phyloP scores from a whole-genome alignment of 2,329 filamentous ascomycete species.

The Lasiodiplodia citricola region DNA sequence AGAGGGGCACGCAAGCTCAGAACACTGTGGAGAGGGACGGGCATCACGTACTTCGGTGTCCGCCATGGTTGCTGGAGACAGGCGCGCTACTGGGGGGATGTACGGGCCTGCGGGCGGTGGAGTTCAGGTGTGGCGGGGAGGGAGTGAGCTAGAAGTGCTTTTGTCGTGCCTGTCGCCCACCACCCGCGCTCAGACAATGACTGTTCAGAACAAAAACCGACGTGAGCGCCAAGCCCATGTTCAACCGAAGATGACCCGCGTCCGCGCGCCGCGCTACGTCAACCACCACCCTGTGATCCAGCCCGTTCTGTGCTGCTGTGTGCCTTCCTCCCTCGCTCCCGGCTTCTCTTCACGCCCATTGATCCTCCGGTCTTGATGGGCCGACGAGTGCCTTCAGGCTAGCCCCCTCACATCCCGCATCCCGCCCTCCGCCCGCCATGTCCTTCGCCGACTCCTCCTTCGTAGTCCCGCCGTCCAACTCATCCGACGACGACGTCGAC shows the following conservation, averaged over 20 bases:
- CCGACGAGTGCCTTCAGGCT: not conserved
- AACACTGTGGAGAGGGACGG: not conserved
- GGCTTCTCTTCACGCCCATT: not conserved
- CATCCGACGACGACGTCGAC: conserved; percentile 52
- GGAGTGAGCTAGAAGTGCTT: conserved; percentile 19
- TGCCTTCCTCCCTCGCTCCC: not conserved
- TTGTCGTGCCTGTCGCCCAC: conserved; percentile 21
- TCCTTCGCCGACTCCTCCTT: conserved; percentile 46
- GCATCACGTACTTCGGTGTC: conserved; percentile 39
- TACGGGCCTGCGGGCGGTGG: conserved; percentile 7
- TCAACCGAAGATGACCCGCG: not conserved
- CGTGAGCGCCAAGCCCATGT: conserved; percentile 1
- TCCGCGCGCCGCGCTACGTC: not conserved
- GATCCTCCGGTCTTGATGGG: conserved; percentile 7
- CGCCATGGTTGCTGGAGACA: conserved; percentile 58
- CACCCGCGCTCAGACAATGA: conserved; percentile 18
- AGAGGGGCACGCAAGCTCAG: conserved; percentile 19
- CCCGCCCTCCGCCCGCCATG: conserved; percentile 33
- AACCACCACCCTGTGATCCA: not conserved
- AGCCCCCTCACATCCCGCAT: not conserved
- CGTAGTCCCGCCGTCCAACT: conserved; percentile 38
- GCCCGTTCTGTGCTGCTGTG: not conserved
- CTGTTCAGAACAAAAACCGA: conserved; percentile 21
- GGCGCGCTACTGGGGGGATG: conserved; percentile 3
- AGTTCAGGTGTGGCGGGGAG: conserved; percentile 17